Conservation (phyloP, 345 rosid genomes). For the Capsella bursapastoris region DNA sequence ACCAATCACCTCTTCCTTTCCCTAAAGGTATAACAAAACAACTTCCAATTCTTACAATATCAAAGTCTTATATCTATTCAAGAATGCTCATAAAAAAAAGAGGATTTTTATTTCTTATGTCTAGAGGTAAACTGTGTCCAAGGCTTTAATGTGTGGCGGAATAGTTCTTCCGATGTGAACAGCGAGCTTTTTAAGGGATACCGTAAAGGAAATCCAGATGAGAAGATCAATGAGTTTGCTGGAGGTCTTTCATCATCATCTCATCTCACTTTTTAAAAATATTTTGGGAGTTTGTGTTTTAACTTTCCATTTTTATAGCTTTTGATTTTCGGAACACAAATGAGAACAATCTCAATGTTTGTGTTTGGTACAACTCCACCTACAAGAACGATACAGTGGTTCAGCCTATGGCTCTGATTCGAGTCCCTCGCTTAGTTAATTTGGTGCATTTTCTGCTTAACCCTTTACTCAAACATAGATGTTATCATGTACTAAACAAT, state of each 20-base stretch:
- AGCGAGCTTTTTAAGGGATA: slow-evolving; percentile 69
- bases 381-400: slow-evolving; percentile 51
- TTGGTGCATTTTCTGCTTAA: slow-evolving; percentile 53
- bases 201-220: slow-evolving; percentile 62
- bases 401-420: slow-evolving; percentile 49
- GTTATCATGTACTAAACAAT: slow-evolving; percentile 7
- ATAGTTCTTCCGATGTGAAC: slow-evolving; percentile 67
- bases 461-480: slow-evolving; percentile 7
- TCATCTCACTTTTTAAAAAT: slow-evolving; percentile 3
- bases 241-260: slow-evolving; percentile 58
- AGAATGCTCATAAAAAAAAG: slow-evolving; percentile 1
- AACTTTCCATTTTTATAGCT: slow-evolving; percentile 50
- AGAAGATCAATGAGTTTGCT: slow-evolving; percentile 73
- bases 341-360: slow-evolving; percentile 59
- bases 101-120: slow-evolving; percentile 16
- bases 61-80: neutral
- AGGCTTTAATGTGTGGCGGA: slow-evolving; percentile 68
- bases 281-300: neutral
- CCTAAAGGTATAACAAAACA: slow-evolving; percentile 51
- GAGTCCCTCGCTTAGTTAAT: slow-evolving; percentile 79
- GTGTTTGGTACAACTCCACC: slow-evolving; percentile 87
- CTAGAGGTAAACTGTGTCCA: slow-evolving; percentile 67
- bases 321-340: slow-evolving; percentile 87
- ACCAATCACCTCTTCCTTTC: slow-evolving; percentile 31
- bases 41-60: neutral